phyloP scores from a whole-genome alignment of 2,329 filamentous ascomycete genomes.

The Cucurbitaria berberidis region DNA sequence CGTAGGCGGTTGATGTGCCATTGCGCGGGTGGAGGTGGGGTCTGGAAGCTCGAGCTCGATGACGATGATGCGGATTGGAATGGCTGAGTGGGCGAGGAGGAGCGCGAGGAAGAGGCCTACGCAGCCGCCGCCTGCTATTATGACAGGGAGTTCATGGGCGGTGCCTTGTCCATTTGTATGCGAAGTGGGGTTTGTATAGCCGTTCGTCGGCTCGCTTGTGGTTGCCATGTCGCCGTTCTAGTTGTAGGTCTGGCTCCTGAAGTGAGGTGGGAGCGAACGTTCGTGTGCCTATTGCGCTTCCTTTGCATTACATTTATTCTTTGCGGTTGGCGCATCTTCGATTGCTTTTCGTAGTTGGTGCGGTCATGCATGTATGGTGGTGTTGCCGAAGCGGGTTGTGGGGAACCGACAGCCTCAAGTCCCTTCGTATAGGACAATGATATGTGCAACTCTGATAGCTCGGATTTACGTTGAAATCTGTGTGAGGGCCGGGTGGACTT shows the following conservation, averaged over 20 bases:
- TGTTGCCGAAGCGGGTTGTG: constrained; percentile 14
- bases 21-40: constrained; percentile 47
- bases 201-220: neutral
- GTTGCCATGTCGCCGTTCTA: neutral
- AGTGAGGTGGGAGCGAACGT: neutral
- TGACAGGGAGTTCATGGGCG: constrained; percentile 27
- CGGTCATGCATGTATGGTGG: constrained; percentile 9
- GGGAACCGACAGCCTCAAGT: constrained; percentile 12
- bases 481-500: no score
- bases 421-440: neutral
- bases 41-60: constrained; percentile 35
- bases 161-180: neutral
- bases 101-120: constrained; percentile 51
- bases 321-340: neutral
- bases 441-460: no score
- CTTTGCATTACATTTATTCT: neutral
- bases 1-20: constrained; percentile 51
- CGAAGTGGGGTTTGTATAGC: neutral
- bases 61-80: constrained; percentile 45
- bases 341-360: constrained; percentile 1
- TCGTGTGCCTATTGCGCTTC: neutral
- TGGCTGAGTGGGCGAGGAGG: constrained; percentile 43
- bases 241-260: neutral
- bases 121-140: constrained; percentile 51
- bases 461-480: no score